Evolutionary conservation across 2,329 filamentous ascomycete species (phyloP), one percentile per base, ranked within the genome.

Genomic region (Penicillium sclerotiorum): DNA sequence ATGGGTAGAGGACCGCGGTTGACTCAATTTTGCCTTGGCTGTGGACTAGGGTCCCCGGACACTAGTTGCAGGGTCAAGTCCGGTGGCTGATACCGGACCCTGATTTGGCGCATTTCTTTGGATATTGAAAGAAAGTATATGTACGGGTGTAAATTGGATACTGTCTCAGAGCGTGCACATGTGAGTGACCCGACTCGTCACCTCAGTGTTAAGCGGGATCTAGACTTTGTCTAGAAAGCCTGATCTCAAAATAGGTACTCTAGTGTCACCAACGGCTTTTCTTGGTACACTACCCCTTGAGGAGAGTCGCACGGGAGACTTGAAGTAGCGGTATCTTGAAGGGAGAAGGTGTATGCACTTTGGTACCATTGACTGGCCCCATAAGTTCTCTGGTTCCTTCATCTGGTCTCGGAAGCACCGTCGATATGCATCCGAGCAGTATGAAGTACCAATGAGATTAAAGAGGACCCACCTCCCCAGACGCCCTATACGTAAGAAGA

Each of bases 381-480:
- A n/a, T n/a, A n/a, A n/a, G n/a, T n/a, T n/a, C n/a, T n/a, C n/a
- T n/a, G n/a, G n/a, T n/a, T n/a, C n/a, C n/a, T n/a, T n/a, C 8
- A 15, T 17, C 11, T n/a, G 12, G 33, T 36, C 15, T 36, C 15
- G 15, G 33, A 9, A 9, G 15, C 17, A 17, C 33, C 9, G 32
- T 18, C 33, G 15, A 36, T n/a, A 36, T 43, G 15, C 20, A 30
- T 28, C 36, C 22, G 22, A 36, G 42, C 38, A n/a, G 21, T 50
- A 8, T 47, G 32, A n/a, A 38, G 43, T 50, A 42, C 27, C 25
- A 43, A 47, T 35, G 23, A 35, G 21, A 43, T 43, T 7, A 42
- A 28, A n/a, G 17, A 18, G 17, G 38, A 30, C 37, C 30, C 44
- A 21, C 39, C 20, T 28, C 18, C 18, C 30, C 12, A 18, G 43